Evolutionary conservation across 2,329 filamentous ascomycete species (phyloP).

Genomic region (Calonectria pseudoturangicola): DNA sequence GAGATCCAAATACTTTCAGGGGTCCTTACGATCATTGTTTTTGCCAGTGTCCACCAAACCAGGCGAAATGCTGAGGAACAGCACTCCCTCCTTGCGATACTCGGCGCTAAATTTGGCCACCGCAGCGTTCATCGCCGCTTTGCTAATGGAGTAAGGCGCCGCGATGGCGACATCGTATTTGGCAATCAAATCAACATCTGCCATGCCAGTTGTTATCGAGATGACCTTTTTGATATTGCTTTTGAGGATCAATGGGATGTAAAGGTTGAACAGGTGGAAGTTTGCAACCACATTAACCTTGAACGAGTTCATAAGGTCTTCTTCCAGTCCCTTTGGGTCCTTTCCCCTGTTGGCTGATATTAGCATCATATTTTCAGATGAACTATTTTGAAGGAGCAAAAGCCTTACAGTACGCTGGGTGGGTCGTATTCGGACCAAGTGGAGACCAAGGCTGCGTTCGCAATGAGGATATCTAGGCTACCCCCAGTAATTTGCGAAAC

Average conservation of each 20-base stretch:
- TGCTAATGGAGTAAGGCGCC: constrained; percentile 67
- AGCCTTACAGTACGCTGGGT: constrained; percentile 40
- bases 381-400: constrained; percentile 6
- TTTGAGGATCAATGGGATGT: constrained; percentile 71
- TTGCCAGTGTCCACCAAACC: constrained; percentile 69
- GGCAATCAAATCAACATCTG: constrained; percentile 66
- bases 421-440: constrained; percentile 51
- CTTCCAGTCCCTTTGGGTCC: constrained; percentile 39
- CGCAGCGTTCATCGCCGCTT: constrained; percentile 71
- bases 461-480: constrained; percentile 71
- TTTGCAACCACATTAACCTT: constrained; percentile 71
- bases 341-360: constrained; percentile 34
- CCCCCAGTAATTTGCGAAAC: constrained; percentile 58
- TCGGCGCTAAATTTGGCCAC: constrained; percentile 72
- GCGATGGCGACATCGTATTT: constrained; percentile 59
- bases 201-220: constrained; percentile 67
- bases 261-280: constrained; percentile 71
- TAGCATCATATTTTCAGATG: not conserved
- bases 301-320: constrained; percentile 54
- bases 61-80: constrained; percentile 71
- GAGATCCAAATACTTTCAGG: not conserved
- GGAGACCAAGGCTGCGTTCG: constrained; percentile 66
- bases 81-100: constrained; percentile 69
- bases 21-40: constrained; percentile 50
- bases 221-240: constrained; percentile 73